Percentiles rank a stretch among this genome's conserved stretches.
Evolutionary conservation across 495 filamentous ascomycete species (phyloP).

Genomic region (Podospora bellae-mahoneyi): DNA sequence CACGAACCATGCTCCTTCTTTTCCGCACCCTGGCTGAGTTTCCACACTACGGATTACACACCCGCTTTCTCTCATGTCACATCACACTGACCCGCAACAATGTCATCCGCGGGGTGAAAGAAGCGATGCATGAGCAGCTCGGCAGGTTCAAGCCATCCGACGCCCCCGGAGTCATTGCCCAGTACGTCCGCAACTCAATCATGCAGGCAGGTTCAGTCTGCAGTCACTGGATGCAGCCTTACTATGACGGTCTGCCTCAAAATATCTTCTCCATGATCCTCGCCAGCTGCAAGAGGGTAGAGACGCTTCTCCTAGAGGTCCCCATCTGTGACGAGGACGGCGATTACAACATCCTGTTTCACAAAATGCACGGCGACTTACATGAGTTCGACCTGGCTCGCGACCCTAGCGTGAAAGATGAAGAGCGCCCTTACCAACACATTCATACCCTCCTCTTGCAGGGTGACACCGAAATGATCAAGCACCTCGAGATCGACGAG

Average conservation of each 20-base stretch:
- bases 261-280: constrained; percentile 26
- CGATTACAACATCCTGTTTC: constrained; percentile 22
- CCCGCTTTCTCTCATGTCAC: constrained; percentile 32
- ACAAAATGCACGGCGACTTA: constrained; percentile 14
- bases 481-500: constrained; percentile 25
- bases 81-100: constrained; percentile 27
- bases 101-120: constrained; percentile 27
- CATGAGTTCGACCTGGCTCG: not conserved
- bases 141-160: constrained; percentile 9
- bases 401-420: not conserved
- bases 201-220: not conserved
- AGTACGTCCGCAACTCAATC: not conserved
- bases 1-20: constrained; percentile 25
- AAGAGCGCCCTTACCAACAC: constrained; percentile 13
- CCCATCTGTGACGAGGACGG: constrained; percentile 26
- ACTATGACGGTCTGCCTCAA: constrained; percentile 26
- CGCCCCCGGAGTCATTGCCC: not conserved
- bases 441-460: constrained; percentile 18
- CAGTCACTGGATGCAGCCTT: not conserved
- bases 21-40: constrained; percentile 30
- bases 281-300: constrained; percentile 22
- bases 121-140: constrained; percentile 15
- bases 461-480: constrained; percentile 26
- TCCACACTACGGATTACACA: constrained; percentile 22
- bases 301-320: constrained; percentile 31